Percentiles rank a stretch among this genome's conserved stretches.
Evolutionary conservation across 176 grass and related monocot species (phyloP).

Genomic region (Musa itinerans): DNA sequence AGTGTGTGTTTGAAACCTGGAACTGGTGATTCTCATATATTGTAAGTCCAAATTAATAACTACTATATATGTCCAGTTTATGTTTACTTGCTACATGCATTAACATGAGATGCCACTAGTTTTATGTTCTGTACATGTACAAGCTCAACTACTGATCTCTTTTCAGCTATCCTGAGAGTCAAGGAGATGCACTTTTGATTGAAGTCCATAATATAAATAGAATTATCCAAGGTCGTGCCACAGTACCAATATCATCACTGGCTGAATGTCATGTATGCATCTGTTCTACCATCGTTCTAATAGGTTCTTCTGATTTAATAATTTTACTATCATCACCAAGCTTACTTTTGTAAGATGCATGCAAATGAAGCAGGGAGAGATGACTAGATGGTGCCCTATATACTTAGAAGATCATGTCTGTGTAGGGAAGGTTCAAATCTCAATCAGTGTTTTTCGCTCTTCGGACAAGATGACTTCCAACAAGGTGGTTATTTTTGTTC

Average conservation of each 20-base stretch:
- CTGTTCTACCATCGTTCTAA: background rate
- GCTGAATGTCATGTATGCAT: constrained; percentile 63
- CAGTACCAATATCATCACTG: constrained; percentile 67
- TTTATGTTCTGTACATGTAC: background rate
- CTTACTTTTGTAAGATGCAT: background rate
- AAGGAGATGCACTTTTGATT: constrained; percentile 55
- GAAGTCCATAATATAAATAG: constrained; percentile 72
- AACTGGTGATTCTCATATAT: constrained; percentile 79
- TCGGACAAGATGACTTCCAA: constrained; percentile 45
- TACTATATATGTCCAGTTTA: background rate
- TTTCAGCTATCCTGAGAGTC: constrained; percentile 69
- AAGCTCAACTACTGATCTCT: constrained; percentile 8
- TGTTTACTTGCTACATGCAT: background rate
- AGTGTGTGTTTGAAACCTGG: constrained; percentile 65
- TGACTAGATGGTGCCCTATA: constrained; percentile 69
- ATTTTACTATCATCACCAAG: background rate
- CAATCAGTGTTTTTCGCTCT: constrained; percentile 48
- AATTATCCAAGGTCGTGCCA: constrained; percentile 47
- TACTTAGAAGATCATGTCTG: constrained; percentile 72
- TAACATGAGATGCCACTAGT: background rate
- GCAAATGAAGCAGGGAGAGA: constrained; percentile 42
- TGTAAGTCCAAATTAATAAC: constrained; percentile 47
- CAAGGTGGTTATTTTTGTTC: constrained; percentile 34
- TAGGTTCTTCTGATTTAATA: background rate
- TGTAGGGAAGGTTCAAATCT: constrained; percentile 78